Conservation (phyloP, 164 flowering plant genomes). For the Nelumbo lutea region DNA sequence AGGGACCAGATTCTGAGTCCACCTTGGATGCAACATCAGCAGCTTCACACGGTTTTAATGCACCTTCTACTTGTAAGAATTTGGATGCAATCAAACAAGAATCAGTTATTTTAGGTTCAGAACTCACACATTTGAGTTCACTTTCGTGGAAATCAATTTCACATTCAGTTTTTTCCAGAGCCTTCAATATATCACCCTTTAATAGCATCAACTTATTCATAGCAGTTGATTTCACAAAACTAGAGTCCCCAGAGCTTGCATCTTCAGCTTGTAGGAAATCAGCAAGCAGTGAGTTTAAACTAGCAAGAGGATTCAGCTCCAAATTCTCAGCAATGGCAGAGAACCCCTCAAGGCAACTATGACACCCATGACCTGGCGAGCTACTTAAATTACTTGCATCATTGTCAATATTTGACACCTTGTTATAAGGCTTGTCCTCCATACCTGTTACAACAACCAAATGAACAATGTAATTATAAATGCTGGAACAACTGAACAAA, state of each 20-base stretch:
- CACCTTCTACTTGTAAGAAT: conserved; percentile 22
- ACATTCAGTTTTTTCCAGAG: conserved; percentile 65
- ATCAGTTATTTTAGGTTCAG: conserved; percentile 20
- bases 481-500: neutral
- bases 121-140: conserved; percentile 54
- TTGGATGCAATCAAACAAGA: conserved; percentile 28
- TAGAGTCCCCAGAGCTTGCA: conserved; percentile 42
- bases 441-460: conserved; percentile 33
- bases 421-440: conserved; percentile 52
- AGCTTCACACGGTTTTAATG: conserved; percentile 22
- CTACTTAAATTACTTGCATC: conserved; percentile 41
- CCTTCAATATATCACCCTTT: conserved; percentile 62
- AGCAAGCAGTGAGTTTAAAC: conserved; percentile 39
- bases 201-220: conserved; percentile 50
- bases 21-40: conserved; percentile 20
- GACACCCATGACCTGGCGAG: conserved; percentile 42
- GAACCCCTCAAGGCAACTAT: conserved; percentile 30
- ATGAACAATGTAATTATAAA: conserved; percentile 1
- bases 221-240: conserved; percentile 46
- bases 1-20: conserved; percentile 30
- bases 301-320: conserved; percentile 37
- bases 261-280: conserved; percentile 61
- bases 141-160: conserved; percentile 82
- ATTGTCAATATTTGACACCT: conserved; percentile 33
- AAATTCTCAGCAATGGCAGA: conserved; percentile 43